phyloP scores from a whole-genome alignment of 768 basidiomycete species.

The Podaxis sp. region DNA sequence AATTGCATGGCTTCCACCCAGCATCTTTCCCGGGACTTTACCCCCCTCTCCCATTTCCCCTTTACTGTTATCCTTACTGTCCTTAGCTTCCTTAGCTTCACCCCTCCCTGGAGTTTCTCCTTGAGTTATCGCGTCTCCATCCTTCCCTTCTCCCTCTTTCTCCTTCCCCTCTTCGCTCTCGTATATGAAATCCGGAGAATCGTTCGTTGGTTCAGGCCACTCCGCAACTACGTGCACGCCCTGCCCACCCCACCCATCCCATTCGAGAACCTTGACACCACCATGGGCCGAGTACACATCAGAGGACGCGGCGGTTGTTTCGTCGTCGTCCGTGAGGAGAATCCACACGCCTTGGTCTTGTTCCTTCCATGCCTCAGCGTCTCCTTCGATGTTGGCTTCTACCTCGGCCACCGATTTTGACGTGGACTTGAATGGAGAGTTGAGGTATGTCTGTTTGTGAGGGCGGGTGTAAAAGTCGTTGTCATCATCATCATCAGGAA shows the following conservation, averaged over 20 bases:
- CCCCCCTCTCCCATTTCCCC: background rate
- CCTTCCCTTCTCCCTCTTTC: slow-evolving; percentile 18
- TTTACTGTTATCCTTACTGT: too few relatives aligned
- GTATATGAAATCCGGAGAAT: background rate
- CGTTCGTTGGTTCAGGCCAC: slow-evolving; percentile 33
- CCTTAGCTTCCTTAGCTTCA: too few relatives aligned
- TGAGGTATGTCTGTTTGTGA: background rate
- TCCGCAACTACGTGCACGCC: slow-evolving; percentile 38
- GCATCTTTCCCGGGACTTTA: slow-evolving; percentile 20
- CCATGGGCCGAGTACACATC: slow-evolving; percentile 23
- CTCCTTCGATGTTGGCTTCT: background rate
- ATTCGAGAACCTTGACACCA: slow-evolving; percentile 47
- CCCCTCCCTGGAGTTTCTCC: background rate
- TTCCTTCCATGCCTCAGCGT: background rate
- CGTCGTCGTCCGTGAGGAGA: slow-evolving; percentile 48
- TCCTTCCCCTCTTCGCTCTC: slow-evolving; percentile 15
- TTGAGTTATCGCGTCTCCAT: background rate
- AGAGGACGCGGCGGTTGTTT: slow-evolving; percentile 21
- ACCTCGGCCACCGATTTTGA: background rate
- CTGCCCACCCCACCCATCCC: slow-evolving; percentile 42
- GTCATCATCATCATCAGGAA: slow-evolving; percentile 9
- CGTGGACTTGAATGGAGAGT: background rate
- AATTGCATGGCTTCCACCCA: slow-evolving; percentile 50
- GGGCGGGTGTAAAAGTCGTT: slow-evolving; percentile 13
- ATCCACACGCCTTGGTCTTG: slow-evolving; percentile 37